phyloP scores from a whole-genome alignment of 2,329 filamentous ascomycete genomes.

The Diaporthe sp. region DNA sequence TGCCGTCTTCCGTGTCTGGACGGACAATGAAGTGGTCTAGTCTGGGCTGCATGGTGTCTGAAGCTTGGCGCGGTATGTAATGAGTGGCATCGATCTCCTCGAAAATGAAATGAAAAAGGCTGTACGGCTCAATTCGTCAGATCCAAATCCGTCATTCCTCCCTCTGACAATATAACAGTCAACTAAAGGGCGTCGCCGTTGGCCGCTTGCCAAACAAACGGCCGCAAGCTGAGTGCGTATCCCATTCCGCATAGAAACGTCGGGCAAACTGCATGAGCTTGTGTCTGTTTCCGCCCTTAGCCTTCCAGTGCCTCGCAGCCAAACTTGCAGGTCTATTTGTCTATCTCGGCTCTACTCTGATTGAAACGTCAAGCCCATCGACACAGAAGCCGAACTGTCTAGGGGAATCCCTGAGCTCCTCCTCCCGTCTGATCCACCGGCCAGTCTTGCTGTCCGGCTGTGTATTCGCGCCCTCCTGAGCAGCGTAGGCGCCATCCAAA shows the following conservation, averaged over 20 bases:
- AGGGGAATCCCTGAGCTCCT: conserved; percentile 82
- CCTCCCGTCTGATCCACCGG: conserved; percentile 80
- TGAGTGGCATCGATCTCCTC: neutral
- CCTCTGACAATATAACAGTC: neutral
- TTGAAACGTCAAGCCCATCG: conserved; percentile 75
- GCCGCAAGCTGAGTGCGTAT: neutral
- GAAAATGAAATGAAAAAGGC: neutral
- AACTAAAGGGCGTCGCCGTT: neutral
- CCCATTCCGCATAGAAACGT: neutral
- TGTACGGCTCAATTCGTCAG: neutral
- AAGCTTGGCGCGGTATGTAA: neutral
- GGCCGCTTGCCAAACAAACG: neutral
- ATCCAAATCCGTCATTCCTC: neutral
- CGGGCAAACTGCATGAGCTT: conserved; percentile 15
- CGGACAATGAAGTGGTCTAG: conserved; percentile 58
- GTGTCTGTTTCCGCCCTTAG: conserved; percentile 1
- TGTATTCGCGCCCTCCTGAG: conserved; percentile 28
- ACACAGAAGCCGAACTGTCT: conserved; percentile 86
- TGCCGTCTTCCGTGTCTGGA: conserved; percentile 44
- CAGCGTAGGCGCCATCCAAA: conserved; percentile 39
- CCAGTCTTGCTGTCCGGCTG: conserved; percentile 51
- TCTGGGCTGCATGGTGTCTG: conserved; percentile 38
- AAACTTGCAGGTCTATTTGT: neutral
- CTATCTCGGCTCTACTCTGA: conserved; percentile 73
- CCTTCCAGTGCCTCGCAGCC: neutral